Evolutionary conservation across 1,284 basidiomycete species (phyloP), one percentile per base, ranked within the genome.

Genomic region (Sanghuangporus baumii): DNA sequence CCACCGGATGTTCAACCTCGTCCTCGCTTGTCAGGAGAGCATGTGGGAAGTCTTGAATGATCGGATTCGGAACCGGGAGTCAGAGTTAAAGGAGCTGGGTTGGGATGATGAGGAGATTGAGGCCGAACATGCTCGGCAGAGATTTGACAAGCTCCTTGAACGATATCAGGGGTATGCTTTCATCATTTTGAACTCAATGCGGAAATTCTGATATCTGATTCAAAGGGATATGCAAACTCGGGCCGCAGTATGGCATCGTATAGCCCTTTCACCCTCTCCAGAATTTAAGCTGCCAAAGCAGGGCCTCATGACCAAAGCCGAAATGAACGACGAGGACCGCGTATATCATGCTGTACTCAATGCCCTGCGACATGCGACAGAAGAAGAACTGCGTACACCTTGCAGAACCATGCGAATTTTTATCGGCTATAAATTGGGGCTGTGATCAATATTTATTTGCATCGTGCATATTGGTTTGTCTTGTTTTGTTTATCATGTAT

Each of bases 31-130:
- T 66, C 82, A 86, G 72, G 89, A 91, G 71, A 85, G 87, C 46
- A 89, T 91, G 86, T 91, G 88, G 88, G 88, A 89, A 65, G 88
- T 89, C 66, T 76, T 91, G 60, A 79, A 81, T 65, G 83, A 84
- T 66, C 78, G 81, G 60, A 78, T 87, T 70, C 76, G 80, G 52
- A 83, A 84, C 66, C 75, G 80, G 59, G 79, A 76, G 61, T 75
- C 78, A 6, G 77, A 81, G 64, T 71, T 89, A 57, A 70, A 73
- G 60, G 77, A 76, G 26, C 79, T 83, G 67, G 88, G 88, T 14
- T 91, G 88, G 89, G 83, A 86, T 54, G 83, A 82, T 64, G 83
- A 84, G 61, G 83, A 86, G 62, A 72, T 86, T 40, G 80, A 79
- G 66, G 83, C 84, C 65, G 72, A 80, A 59, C 71, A 81, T 63